These are phyloP conservation scores for Cicer bijugum DNA, from an alignment of 306 rosid genomes.

Conservation along the genomic window DNA sequence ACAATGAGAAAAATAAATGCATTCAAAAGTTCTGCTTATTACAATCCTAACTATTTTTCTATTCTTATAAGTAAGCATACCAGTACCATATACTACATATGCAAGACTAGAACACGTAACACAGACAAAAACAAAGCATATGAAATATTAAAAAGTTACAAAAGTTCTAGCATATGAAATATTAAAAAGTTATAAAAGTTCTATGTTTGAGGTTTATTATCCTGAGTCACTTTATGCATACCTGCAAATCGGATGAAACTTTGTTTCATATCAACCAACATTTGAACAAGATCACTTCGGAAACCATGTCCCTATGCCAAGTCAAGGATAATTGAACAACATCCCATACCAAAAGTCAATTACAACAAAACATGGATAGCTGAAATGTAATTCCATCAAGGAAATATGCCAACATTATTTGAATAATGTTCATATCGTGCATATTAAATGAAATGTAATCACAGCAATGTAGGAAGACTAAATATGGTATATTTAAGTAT, in stretches of 20 bases:
- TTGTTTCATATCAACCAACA: conserved; percentile 67
- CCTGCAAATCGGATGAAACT: conserved; percentile 89
- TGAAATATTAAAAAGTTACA: too few species aligned
- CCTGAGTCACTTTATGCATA: conserved; percentile 42
- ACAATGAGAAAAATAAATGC: conserved; percentile 65
- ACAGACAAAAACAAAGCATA: background rate
- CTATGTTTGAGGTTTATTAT: conserved; percentile 29
- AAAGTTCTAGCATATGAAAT: background rate
- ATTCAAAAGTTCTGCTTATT: conserved; percentile 52
- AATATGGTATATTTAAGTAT: conserved; percentile 3
- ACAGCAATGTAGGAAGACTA: background rate
- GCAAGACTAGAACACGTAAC: conserved; percentile 33
- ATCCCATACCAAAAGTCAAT: too few species aligned
- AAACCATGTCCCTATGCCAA: conserved; percentile 49
- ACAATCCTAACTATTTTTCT: conserved; percentile 6
- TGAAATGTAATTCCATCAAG: too few species aligned
- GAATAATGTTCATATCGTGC: conserved; percentile 5
- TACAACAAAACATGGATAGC: too few species aligned
- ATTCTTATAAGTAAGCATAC: background rate
- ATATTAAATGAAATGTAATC: conserved; percentile 12
- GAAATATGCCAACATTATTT: too few species aligned
- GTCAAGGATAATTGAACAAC: background rate
- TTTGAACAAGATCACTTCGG: conserved; percentile 70
- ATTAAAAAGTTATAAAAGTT: conserved; percentile 18
- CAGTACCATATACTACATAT: conserved; percentile 18